Evolutionary conservation across 495 filamentous ascomycete species (phyloP).

Genomic region (Aspergillus panamensis): DNA sequence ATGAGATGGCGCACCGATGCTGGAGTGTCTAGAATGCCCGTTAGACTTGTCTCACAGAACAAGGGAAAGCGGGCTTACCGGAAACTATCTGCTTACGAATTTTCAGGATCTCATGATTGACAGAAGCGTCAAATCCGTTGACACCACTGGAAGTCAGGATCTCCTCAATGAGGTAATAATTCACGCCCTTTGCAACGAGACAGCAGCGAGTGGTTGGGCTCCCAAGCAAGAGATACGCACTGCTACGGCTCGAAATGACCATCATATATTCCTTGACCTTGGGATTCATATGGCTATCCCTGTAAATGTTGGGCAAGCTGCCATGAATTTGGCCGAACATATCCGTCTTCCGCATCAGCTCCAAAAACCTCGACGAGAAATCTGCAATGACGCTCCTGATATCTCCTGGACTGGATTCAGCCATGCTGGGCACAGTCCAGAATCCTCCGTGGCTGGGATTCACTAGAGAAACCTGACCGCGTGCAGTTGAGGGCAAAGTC

Average conservation of each 20-base stretch:
- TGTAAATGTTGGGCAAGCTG: conserved; percentile 16
- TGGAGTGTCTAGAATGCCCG: conserved; percentile 10
- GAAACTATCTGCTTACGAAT: conserved; percentile 15
- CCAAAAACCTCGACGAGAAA: conserved; percentile 10
- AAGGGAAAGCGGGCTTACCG: conserved; percentile 7
- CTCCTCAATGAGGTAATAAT: conserved; percentile 20
- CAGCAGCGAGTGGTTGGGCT: conserved; percentile 19
- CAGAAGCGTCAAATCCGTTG: conserved; percentile 18
- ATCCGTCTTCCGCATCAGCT: conserved; percentile 13
- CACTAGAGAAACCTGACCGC: neutral
- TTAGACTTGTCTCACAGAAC: neutral
- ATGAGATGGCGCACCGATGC: conserved; percentile 15
- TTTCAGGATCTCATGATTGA: conserved; percentile 19
- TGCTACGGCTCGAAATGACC: conserved; percentile 11
- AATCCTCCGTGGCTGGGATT: neutral
- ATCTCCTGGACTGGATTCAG: neutral
- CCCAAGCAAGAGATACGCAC: conserved; percentile 19
- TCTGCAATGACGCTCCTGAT: conserved; percentile 1
- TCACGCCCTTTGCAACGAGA: conserved; percentile 27
- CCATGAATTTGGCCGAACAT: conserved; percentile 13
- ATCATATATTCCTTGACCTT: conserved; percentile 22
- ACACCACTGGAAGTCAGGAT: conserved; percentile 17
- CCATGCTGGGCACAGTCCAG: neutral
- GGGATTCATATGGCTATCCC: conserved; percentile 16
- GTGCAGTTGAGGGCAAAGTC: neutral